Conservation (phyloP, 306 rosid genomes). For the Parietaria judaica region DNA sequence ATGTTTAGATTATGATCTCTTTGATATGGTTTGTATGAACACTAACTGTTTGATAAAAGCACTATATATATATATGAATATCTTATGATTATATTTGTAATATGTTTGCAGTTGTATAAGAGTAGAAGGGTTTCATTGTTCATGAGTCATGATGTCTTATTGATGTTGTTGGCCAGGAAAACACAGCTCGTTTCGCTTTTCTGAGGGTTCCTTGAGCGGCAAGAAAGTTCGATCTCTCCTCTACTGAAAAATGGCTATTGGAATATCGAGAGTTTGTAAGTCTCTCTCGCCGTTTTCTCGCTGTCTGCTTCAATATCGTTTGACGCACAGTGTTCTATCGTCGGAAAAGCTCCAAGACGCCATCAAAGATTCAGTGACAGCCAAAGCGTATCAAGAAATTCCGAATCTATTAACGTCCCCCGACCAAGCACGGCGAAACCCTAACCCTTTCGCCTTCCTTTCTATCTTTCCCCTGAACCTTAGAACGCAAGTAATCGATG, state of each 20-base stretch:
- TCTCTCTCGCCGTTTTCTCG: conserved; percentile 15
- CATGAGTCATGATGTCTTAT: background rate
- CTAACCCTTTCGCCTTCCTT: conserved; percentile 65
- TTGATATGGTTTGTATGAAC: too few relatives aligned
- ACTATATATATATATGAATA: too few relatives aligned
- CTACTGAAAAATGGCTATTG: conserved; percentile 18
- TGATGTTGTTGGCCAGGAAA: background rate
- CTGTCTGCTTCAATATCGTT: conserved; percentile 23
- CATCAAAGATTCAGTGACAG: conserved; percentile 41
- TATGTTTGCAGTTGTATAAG: too few relatives aligned
- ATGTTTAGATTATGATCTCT: too few relatives aligned
- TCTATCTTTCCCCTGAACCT: conserved; percentile 37
- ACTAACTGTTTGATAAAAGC: too few relatives aligned
- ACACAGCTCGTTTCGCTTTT: background rate
- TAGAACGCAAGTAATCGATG: conserved; percentile 53
- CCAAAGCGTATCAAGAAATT: conserved; percentile 50
- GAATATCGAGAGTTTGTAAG: conserved; percentile 24
- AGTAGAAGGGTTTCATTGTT: too few relatives aligned
- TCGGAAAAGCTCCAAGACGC: conserved; percentile 31
- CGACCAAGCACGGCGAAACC: conserved; percentile 34
- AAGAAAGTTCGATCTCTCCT: background rate
- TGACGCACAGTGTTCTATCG: conserved; percentile 29
- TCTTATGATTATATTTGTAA: too few relatives aligned
- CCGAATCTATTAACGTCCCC: conserved; percentile 43
- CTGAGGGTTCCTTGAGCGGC: background rate